Conservation (phyloP, 164 flowering plant species). For the Magnolia sinica region DNA sequence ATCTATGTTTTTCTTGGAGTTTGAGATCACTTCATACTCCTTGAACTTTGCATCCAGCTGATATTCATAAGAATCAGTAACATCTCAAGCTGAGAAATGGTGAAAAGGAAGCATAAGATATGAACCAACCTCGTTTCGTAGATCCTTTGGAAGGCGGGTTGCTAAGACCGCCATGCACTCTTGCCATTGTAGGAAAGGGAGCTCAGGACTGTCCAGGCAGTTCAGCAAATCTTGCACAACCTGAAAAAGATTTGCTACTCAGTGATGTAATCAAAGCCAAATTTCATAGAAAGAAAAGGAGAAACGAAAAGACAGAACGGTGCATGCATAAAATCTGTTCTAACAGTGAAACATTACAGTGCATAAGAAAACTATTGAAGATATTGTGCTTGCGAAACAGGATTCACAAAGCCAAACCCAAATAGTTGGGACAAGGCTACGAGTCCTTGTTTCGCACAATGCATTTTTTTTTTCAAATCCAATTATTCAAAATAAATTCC, state of each 20-base stretch:
- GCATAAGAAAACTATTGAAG: no score
- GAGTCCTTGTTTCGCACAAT: neutral
- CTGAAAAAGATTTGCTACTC: constrained; percentile 31
- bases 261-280: neutral
- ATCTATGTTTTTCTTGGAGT: constrained; percentile 56
- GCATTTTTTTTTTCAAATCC: neutral
- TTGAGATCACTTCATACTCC: constrained; percentile 62
- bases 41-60: constrained; percentile 81
- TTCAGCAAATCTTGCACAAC: constrained; percentile 86
- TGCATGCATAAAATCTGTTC: no score
- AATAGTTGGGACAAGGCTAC: neutral
- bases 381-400: no score
- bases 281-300: neutral
- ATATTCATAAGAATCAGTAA: constrained; percentile 11
- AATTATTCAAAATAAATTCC: neutral
- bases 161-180: constrained; percentile 91
- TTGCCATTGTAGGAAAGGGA: constrained; percentile 99
- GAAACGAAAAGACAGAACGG: neutral
- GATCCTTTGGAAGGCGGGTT: constrained; percentile 90
- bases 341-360: no score
- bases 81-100: neutral
- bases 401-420: neutral
- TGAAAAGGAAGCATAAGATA: neutral
- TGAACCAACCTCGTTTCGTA: constrained; percentile 55
- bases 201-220: constrained; percentile 96